A percentile compares a stretch with the other conserved stretches of the same genome.
phyloP scores from a whole-genome alignment of 140 eudicot genomes.

The Senecio squalidus region DNA sequence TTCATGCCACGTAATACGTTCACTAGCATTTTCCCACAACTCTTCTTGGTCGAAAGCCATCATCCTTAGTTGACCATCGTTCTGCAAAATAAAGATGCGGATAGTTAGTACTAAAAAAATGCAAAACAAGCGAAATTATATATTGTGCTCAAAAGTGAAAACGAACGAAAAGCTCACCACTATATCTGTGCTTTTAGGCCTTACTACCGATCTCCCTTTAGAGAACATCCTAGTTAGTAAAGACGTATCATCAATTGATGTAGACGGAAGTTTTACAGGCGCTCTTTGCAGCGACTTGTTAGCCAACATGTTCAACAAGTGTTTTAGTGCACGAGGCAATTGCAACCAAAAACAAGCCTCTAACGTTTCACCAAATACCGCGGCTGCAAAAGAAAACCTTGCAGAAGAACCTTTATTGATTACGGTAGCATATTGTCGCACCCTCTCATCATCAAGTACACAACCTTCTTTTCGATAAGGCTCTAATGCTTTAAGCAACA shows the following conservation, averaged over 20 bases:
- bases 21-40: constrained; percentile 81
- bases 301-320: constrained; percentile 59
- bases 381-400: constrained; percentile 91
- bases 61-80: constrained; percentile 55
- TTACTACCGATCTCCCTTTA: constrained; percentile 49
- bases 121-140: not conserved
- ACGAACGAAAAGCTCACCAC: constrained; percentile 37
- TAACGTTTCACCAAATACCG: constrained; percentile 79
- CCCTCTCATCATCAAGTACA: constrained; percentile 87
- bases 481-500: constrained; percentile 92
- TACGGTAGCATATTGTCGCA: constrained; percentile 56
- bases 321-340: constrained; percentile 72
- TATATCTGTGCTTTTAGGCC: constrained; percentile 34
- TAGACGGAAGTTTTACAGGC: constrained; percentile 30
- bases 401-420: constrained; percentile 50
- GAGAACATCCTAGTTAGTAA: constrained; percentile 62
- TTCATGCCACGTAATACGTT: constrained; percentile 92
- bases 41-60: constrained; percentile 91
- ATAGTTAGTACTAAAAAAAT: not conserved
- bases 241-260: constrained; percentile 69
- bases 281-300: constrained; percentile 43
- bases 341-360: constrained; percentile 94
- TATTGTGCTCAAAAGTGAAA: not conserved
- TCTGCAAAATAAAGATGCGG: constrained; percentile 30
- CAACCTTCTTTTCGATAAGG: constrained; percentile 93